phyloP scores from a whole-genome alignment of 208 protist species.

The Trypanosoma platydactyli region DNA sequence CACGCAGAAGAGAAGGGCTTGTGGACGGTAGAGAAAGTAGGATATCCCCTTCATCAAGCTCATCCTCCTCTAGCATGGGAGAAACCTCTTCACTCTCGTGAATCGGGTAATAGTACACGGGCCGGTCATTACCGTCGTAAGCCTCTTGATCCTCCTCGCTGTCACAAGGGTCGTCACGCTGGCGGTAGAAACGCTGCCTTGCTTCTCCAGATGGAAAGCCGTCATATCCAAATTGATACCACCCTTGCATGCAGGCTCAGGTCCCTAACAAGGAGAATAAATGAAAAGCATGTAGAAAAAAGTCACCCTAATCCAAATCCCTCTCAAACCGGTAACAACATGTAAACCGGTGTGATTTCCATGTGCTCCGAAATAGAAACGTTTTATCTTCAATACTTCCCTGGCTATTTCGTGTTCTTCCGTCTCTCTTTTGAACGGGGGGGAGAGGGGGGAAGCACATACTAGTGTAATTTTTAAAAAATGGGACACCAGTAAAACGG shows the following conservation, averaged over 20 bases:
- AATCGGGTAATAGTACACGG: conserved; percentile 69
- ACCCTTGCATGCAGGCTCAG: conserved; percentile 53
- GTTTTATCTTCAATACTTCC: no score
- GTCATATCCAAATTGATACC: conserved; percentile 86
- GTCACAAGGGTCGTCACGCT: conserved; percentile 82
- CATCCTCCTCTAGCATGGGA: conserved; percentile 6
- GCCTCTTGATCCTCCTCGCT: conserved; percentile 77
- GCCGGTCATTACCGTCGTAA: conserved; percentile 63
- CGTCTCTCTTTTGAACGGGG: neutral
- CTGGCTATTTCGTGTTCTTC: no score
- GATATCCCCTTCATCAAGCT: conserved; percentile 8
- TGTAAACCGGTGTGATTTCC: neutral
- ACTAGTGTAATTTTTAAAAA: neutral
- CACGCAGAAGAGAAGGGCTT: conserved; percentile 18
- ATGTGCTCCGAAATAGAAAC: no score
- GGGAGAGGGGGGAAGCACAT: neutral
- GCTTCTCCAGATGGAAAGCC: conserved; percentile 76
- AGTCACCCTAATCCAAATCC: no score
- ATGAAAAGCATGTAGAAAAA: no score
- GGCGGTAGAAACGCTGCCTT: conserved; percentile 78
- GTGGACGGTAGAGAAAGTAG: neutral
- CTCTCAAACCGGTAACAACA: neutral
- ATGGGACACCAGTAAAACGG: neutral
- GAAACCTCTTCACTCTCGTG: conserved; percentile 44
- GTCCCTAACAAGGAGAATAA: no score